phyloP scores from a whole-genome alignment of 2,329 filamentous ascomycete genomes.

The Botryosphaeria agaves region DNA sequence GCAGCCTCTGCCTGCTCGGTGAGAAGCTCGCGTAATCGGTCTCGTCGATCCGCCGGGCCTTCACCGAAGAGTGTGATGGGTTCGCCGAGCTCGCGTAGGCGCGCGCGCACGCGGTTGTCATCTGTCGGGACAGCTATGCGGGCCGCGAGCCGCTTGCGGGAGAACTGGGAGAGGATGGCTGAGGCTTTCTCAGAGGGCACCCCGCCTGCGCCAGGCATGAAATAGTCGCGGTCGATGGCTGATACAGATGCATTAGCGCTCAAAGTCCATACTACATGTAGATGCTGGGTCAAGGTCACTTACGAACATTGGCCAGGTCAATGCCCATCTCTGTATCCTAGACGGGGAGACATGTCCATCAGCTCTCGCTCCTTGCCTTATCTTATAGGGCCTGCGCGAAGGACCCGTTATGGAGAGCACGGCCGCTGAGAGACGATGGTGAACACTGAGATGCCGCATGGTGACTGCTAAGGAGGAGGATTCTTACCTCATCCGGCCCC shows the following conservation, averaged over 20 bases:
- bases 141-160: constrained; percentile 75
- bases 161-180: constrained; percentile 73
- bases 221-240: constrained; percentile 71
- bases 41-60: constrained; percentile 67
- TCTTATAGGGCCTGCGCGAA: constrained; percentile 1
- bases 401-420: constrained; percentile 8
- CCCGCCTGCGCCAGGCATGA: constrained; percentile 49
- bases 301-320: constrained; percentile 45
- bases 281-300: constrained; percentile 20
- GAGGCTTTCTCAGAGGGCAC: constrained; percentile 68
- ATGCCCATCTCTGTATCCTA: constrained; percentile 41
- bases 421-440: constrained; percentile 4
- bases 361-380: constrained; percentile 6
- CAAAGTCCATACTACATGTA: too few relatives aligned
- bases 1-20: constrained; percentile 51
- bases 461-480: constrained; percentile 3
- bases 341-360: constrained; percentile 13
- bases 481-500: constrained; percentile 45
- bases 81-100: constrained; percentile 73
- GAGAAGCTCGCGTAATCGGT: constrained; percentile 68
- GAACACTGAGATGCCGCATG: constrained; percentile 1
- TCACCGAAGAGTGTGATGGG: constrained; percentile 92
- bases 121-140: constrained; percentile 88
- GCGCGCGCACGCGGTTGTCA: constrained; percentile 67
- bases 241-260: too few relatives aligned